phyloP scores from a whole-genome alignment of 805 yeast species.

The Teunomyces pallodes region DNA sequence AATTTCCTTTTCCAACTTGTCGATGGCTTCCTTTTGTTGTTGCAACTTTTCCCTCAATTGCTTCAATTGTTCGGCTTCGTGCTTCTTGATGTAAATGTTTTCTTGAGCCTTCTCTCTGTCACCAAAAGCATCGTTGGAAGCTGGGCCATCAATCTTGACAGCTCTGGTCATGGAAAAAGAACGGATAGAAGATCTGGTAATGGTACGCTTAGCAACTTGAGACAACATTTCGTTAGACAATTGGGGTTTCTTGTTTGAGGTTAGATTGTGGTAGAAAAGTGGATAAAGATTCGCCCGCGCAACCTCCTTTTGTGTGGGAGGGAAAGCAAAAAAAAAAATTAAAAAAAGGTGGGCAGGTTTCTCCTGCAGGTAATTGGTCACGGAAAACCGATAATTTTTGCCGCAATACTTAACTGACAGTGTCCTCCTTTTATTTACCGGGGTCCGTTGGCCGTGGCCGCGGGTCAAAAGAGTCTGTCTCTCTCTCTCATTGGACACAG shows the following conservation, averaged over 20 bases:
- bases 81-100: slow-evolving; percentile 79
- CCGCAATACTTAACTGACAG: neutral
- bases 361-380: neutral
- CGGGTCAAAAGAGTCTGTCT: too few species aligned
- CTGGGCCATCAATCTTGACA: slow-evolving; percentile 15
- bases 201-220: slow-evolving; percentile 22
- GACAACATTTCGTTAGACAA: slow-evolving; percentile 15
- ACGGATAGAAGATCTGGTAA: slow-evolving; percentile 25
- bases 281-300: neutral
- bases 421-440: too few species aligned
- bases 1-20: slow-evolving; percentile 49
- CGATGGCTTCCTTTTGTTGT: slow-evolving; percentile 64
- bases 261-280: neutral
- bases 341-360: neutral
- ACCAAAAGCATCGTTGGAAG: slow-evolving; percentile 33
- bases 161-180: slow-evolving; percentile 29
- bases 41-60: slow-evolving; percentile 72
- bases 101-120: slow-evolving; percentile 94
- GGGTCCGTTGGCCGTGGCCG: neutral
- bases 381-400: neutral
- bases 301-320: neutral
- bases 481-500: neutral
- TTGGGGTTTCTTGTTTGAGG: neutral
- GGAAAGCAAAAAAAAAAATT: too few species aligned
- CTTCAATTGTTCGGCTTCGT: slow-evolving; percentile 84